Evolutionary conservation across 306 rosid species (phyloP), one percentile per base, ranked within the genome.

Genomic region (Amphicarpaea edgeworthii): DNA sequence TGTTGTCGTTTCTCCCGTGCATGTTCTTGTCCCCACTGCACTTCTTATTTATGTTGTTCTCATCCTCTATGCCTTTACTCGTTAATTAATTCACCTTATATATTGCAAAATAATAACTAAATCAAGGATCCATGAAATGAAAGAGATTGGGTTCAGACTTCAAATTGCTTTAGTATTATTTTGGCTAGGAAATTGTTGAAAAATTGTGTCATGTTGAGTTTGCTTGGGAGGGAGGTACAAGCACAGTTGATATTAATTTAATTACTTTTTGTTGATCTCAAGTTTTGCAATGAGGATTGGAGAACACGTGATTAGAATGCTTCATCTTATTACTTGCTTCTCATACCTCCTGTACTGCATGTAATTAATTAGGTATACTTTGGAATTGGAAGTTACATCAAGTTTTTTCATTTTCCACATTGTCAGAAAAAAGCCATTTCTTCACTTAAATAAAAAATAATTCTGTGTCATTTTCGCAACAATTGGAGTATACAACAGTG

Each of bases 1-100:
- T 1, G 91, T 92, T 32, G 97, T 96, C 8, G 51, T 88, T 6
- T 87, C 47, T 68, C 96, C 97, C n/a, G 65, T 92, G 90, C 95
- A 90, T 65, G 45, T 83, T 87, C 84, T 94, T 76, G 96, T 94
- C 75, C 97, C 96, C 17, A 1, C 73, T 67, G 97, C 93, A 1
- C 83, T 94, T 0, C 34, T 84, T 3, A 82, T 95, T 71, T 90
- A 92, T 77, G 71, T 92, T 17, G 16, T 68, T 84, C 96, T 92
- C 19, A 89, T 88, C 12, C 87, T 90, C 69, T 87, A 89, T 53
- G 92, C 97, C 20, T 86, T 94, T 47, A 71, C 88, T 75, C 84
- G 96, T 32, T 60, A 60, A 49, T 79, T 88, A 85, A 41, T 11
- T 42, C 1, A 8, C 1, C 23, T 61, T 5, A 8, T 16, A 15